phyloP scores from a whole-genome alignment of 1,284 basidiomycete genomes.

The Porogramme epimiltina region DNA sequence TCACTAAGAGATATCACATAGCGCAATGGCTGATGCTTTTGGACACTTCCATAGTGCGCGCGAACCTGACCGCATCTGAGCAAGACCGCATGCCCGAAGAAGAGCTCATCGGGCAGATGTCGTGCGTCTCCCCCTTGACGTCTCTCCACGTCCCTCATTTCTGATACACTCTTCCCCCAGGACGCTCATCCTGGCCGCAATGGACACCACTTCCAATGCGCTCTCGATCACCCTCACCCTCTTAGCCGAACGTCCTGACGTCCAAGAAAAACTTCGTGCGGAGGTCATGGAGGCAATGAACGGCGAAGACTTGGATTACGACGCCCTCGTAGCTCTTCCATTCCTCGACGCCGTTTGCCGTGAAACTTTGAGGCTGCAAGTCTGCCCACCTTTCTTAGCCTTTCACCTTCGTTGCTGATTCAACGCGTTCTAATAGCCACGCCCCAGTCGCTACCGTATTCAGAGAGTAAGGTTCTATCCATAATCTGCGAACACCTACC shows the following conservation, averaged over 20 bases:
- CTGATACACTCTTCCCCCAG: constrained; percentile 6
- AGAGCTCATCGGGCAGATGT: constrained; percentile 23
- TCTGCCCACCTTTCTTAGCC: constrained; percentile 2
- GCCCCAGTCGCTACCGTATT: constrained; percentile 1
- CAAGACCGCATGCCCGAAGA: constrained; percentile 13
- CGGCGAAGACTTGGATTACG: constrained; percentile 28
- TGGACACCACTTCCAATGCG: constrained; percentile 33
- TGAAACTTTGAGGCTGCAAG: constrained; percentile 33
- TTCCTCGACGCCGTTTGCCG: constrained; percentile 36
- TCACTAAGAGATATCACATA: neutral
- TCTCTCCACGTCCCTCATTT: too few species aligned
- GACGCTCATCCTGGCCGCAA: constrained; percentile 29
- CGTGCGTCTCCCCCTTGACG: neutral
- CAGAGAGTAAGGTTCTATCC: constrained; percentile 4
- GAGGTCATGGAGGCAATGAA: constrained; percentile 26
- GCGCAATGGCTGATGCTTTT: neutral
- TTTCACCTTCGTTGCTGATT: neutral
- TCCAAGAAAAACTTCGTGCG: constrained; percentile 25
- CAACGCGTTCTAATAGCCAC: neutral
- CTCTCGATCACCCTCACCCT: constrained; percentile 30
- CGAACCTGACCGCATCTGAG: constrained; percentile 12
- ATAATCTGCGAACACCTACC: too few species aligned
- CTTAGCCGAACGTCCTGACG: constrained; percentile 22
- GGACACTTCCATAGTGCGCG: constrained; percentile 10
- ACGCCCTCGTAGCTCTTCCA: constrained; percentile 31